Evolutionary conservation across 2,329 filamentous ascomycete species (phyloP).

Genomic region (Aspergillus candidus): DNA sequence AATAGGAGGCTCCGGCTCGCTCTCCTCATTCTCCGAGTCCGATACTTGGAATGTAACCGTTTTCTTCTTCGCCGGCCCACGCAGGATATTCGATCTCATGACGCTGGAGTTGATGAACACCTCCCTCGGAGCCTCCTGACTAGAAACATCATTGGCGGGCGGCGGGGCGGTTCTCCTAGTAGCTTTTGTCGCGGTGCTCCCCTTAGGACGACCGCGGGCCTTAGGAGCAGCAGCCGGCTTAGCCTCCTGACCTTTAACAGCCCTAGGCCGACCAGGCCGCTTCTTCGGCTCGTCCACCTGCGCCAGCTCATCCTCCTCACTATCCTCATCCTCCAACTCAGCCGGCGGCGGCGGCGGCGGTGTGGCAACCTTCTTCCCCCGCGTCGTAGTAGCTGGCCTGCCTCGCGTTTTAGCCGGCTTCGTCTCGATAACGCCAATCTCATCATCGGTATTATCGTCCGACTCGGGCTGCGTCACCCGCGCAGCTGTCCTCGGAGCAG

Average conservation of each 20-base stretch:
- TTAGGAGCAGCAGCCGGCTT: slow-evolving; percentile 15
- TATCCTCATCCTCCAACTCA: slow-evolving; percentile 9
- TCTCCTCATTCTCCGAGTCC: slow-evolving; percentile 38
- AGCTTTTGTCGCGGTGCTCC: slow-evolving; percentile 13
- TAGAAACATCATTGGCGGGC: slow-evolving; percentile 4
- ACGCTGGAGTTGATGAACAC: slow-evolving; percentile 24
- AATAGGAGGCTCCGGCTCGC: slow-evolving; percentile 18
- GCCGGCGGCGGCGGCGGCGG: neutral
- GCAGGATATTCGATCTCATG: slow-evolving; percentile 25
- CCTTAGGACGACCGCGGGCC: slow-evolving; percentile 28
- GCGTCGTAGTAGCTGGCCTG: slow-evolving; percentile 8
- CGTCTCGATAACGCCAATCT: slow-evolving; percentile 14
- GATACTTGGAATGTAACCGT: slow-evolving; percentile 43
- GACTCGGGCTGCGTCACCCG: slow-evolving; percentile 9
- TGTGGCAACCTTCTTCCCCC: slow-evolving; percentile 6
- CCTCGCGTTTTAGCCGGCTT: slow-evolving; percentile 8
- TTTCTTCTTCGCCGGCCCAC: slow-evolving; percentile 35
- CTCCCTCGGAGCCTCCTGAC: slow-evolving; percentile 15
- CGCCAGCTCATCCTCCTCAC: slow-evolving; percentile 21
- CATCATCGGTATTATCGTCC: slow-evolving; percentile 23
- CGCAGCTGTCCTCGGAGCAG: slow-evolving; percentile 3
- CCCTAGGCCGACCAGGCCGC: slow-evolving; percentile 14
- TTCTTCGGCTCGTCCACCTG: slow-evolving; percentile 19
- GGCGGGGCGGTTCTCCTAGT: slow-evolving; percentile 9
- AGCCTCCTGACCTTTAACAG: slow-evolving; percentile 8